These are phyloP conservation scores for Wallemia ichthyophaga DNA, from an alignment of 1,284 basidiomycete species.

Conservation along the genomic window DNA sequence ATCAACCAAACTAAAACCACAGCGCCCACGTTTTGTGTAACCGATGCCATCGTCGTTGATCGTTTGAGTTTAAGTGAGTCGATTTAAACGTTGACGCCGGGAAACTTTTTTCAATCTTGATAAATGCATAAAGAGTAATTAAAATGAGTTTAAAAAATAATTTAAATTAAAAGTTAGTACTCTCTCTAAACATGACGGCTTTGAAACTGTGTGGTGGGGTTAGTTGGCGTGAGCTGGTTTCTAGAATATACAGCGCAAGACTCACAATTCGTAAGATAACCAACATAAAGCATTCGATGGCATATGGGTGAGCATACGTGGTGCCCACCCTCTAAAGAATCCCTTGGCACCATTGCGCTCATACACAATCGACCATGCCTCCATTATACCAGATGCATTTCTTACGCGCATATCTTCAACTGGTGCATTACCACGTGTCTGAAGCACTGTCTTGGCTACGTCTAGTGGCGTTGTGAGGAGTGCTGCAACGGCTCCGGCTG, in stretches of 20 bases:
- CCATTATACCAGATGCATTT: slow-evolving; percentile 49
- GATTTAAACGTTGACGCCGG: background rate
- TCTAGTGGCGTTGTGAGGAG: slow-evolving; percentile 89
- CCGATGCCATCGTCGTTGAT: background rate
- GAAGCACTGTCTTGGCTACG: slow-evolving; percentile 90
- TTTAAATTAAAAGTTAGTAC: background rate
- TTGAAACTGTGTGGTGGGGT: background rate
- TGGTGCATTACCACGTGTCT: slow-evolving; percentile 59
- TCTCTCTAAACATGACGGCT: background rate
- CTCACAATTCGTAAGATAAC: slow-evolving; percentile 76
- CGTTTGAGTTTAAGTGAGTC: background rate
- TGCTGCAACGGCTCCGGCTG: slow-evolving; percentile 78
- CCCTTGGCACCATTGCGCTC: slow-evolving; percentile 54
- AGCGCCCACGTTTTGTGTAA: background rate
- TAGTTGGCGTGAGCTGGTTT: background rate
- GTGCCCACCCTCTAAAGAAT: slow-evolving; percentile 60
- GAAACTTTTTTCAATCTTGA: background rate
- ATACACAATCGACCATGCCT: slow-evolving; percentile 73
- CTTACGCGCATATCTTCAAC: slow-evolving; percentile 42
- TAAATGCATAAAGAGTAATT: background rate
- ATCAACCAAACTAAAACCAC: background rate
- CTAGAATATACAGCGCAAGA: too few relatives aligned
- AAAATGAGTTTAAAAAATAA: background rate
- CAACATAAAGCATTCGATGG: slow-evolving; percentile 93
- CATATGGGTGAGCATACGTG: slow-evolving; percentile 79